Evolutionary conservation across 1,284 basidiomycete species (phyloP), one percentile per base, ranked within the genome.

Genomic region (Tetrapyrgos nigripes): DNA sequence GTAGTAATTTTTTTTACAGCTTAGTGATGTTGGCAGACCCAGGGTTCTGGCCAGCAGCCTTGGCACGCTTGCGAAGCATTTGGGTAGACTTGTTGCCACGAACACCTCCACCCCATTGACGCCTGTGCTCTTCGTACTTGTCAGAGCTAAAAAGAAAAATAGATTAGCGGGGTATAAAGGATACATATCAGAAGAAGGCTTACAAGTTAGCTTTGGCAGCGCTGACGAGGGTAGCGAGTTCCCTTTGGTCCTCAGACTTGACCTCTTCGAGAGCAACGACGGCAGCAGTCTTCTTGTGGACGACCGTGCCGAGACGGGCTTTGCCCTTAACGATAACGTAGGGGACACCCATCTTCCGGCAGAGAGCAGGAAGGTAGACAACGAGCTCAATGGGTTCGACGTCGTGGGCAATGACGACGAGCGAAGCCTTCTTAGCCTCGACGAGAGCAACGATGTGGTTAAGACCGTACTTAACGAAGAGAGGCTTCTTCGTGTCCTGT

Each of bases 291-390:
- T 98, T 98, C 89, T 97, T 97, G 88, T 96, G 93, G 53, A 96
- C 95, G 60, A 97, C 93, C 14, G 94, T 94, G 68, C 97, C 97
- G 69, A 98, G 91, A 75, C 97, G 94, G 58, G 96, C 93, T 84
- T 98, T 98, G 81, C 91, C 91, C 87, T 97, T 97, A 72, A 98
- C 95, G 69, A 99, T 98, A 66, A 97, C 94, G 81, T 98, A 98
- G 29, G 95, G 95, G 52, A 98, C 89, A 76, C 96, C 96, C 96
- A 98, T 97, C 90, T 98, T 98, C 79, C 96, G 89, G 85, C 97
- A 98, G 64, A 98, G 90, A 60, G 97, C 96, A 62, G 97, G 97
- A 62, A 99, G 85, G 92, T 96, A 98, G 80, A 99, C 87, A 67
- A 97, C 95, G 70, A 99, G 91, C 80, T 99, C 97, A 65, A 98